Conservation (phyloP, 129 eudicot species). For the Pulicaria dysenterica region DNA sequence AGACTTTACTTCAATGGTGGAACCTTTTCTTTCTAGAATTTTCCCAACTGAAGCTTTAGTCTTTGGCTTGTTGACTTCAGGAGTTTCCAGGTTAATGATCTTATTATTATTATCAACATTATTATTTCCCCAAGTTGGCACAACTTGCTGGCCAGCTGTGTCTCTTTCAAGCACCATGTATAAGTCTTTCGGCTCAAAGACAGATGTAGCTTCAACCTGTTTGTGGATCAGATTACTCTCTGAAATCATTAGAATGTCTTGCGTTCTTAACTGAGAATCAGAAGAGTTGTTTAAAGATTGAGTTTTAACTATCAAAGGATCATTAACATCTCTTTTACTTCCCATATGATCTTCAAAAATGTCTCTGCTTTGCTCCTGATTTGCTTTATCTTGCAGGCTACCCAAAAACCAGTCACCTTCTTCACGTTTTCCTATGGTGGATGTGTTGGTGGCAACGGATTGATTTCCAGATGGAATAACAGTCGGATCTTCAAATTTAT, state of each 20-base stretch:
- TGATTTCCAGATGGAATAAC: conserved; percentile 24
- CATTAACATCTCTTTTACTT: conserved; percentile 42
- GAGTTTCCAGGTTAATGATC: conserved; percentile 36
- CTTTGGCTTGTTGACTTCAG: conserved; percentile 35
- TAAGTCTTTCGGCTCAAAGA: conserved; percentile 66
- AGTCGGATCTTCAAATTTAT: conserved; percentile 33
- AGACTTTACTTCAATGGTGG: conserved; percentile 47
- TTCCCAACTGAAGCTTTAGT: conserved; percentile 23
- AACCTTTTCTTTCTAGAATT: conserved; percentile 36
- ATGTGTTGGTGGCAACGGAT: conserved; percentile 34
- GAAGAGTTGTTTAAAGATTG: conserved; percentile 26
- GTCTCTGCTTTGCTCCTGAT: conserved; percentile 33
- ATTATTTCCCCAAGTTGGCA: conserved; percentile 47
- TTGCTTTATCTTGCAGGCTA: conserved; percentile 39
- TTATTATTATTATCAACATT: conserved; percentile 19
- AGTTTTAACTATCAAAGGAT: conserved; percentile 58
- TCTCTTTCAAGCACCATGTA: conserved; percentile 62
- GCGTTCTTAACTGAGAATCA: conserved; percentile 37
- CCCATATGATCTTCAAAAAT: conserved; percentile 38
- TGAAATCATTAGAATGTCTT: conserved; percentile 48
- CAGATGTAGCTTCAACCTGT: conserved; percentile 16
- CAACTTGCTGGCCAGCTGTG: conserved; percentile 44
- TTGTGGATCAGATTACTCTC: conserved; percentile 39
- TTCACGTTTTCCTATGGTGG: conserved; percentile 40
- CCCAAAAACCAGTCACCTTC: conserved; percentile 57